Conservation (phyloP, 73 alveolate genomes). For the Symbiodinium natans region DNA sequence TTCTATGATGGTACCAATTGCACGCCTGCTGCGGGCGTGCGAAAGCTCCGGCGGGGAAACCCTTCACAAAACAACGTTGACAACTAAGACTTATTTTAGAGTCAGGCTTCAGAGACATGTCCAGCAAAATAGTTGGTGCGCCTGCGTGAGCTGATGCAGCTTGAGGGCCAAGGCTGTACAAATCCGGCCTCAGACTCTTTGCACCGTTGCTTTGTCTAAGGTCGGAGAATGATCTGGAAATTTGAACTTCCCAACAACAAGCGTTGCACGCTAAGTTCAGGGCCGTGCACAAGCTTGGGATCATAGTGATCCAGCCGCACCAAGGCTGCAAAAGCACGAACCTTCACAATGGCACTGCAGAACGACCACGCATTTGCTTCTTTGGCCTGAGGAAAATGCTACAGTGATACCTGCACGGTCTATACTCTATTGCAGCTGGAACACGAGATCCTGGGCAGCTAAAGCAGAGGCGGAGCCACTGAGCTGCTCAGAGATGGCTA, state of each 20-base stretch:
- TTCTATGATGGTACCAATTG: too few relatives aligned
- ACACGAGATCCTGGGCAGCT: constrained; percentile 21
- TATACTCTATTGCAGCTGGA: neutral
- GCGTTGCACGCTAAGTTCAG: neutral
- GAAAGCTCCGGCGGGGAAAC: neutral
- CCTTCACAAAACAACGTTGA: too few relatives aligned
- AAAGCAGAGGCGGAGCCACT: constrained; percentile 60
- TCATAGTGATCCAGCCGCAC: constrained; percentile 92
- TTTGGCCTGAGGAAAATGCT: too few relatives aligned
- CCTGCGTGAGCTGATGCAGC: constrained; percentile 52
- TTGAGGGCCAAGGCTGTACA: constrained; percentile 65
- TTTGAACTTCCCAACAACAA: too few relatives aligned
- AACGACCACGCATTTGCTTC: too few relatives aligned
- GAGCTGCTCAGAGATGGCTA: constrained; percentile 57
- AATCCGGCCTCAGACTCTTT: constrained; percentile 38
- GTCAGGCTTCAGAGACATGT: too few relatives aligned
- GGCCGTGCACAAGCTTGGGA: constrained; percentile 52
- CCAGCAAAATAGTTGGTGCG: too few relatives aligned
- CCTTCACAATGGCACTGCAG: neutral
- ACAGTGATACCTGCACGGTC: too few relatives aligned
- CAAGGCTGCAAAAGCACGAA: constrained; percentile 63
- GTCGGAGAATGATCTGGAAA: too few relatives aligned
- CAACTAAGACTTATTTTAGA: too few relatives aligned
- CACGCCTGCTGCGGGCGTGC: constrained; percentile 54
- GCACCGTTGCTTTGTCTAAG: too few relatives aligned